Base-by-base conservation (phyloP, 306 rosid genomes). In the Ochetophila trinervis region DNA sequence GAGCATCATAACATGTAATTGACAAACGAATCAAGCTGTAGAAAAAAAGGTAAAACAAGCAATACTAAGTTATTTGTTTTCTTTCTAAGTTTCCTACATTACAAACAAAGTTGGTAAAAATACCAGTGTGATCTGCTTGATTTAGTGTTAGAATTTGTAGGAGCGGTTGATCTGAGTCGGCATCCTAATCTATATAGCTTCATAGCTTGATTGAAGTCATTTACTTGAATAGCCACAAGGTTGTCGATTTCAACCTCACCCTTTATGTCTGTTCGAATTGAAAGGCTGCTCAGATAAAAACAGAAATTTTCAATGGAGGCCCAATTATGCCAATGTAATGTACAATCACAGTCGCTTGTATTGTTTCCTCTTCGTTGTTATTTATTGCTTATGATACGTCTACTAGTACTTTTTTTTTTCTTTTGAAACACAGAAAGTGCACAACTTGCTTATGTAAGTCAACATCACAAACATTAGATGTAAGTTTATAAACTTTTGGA, bases 121-220 rank as follows among this genome's bases (percentile, higher is more conserved):
- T 62, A 78, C 82, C 78, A 72, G 67, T 78, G 82, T 53, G 82
- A 78, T 72, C 82, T 78, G 72, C 82, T 78, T 27, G 82, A 78
- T 24, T 54, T 68, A 18, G 0, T 50, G 82, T 78, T 78, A 42
- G 75, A 67, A 58, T 78, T 73, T 51, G 82, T 78, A 6, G 75
- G 57, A 51, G 78, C 78, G 40, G 78, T 78, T 67, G 78, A 78
- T 70, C 82, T 67, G 58, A 69, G 67, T 52, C 49, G 71, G 67
- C 78, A 67, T 49, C 82, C 82, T 62, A 78, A 37, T 63, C 54
- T 63, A 47, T 78, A 78, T 37, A 78, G 67, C 51, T 62, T 67
- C 69, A 78, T 24, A 18, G 78, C 82, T 49, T 78, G 82, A 57
- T 69, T 62, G 55, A 67, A 56, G 55, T 67, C 68, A 51, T 67